Conservation (phyloP, 768 basidiomycete species). For the Trametes cinnabarina region DNA sequence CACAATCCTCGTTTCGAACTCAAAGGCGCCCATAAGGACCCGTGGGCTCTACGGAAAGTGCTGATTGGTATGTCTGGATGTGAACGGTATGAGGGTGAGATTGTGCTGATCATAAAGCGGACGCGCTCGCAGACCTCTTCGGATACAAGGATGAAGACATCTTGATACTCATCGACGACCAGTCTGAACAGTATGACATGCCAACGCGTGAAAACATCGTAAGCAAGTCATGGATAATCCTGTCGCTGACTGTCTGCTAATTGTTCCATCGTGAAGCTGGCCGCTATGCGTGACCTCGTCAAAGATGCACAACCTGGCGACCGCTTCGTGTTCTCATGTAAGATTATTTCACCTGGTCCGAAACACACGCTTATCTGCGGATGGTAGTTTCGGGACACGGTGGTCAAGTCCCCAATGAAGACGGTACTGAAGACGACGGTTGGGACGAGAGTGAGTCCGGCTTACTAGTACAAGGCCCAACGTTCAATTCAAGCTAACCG, state of each 20-base stretch:
- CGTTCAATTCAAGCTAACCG: too few relatives aligned
- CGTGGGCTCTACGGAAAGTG: conserved; percentile 33
- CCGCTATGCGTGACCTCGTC: conserved; percentile 44
- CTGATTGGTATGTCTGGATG: conserved; percentile 33
- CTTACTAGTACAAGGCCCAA: too few relatives aligned
- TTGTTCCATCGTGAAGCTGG: conserved; percentile 32
- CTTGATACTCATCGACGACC: conserved; percentile 42
- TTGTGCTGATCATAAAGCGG: too few relatives aligned
- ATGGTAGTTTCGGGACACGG: conserved; percentile 50
- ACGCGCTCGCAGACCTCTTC: conserved; percentile 41
- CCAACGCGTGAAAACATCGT: conserved; percentile 50
- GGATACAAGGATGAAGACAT: conserved; percentile 40
- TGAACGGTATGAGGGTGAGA: too few relatives aligned
- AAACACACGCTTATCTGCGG: too few relatives aligned
- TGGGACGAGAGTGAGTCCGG: conserved; percentile 54
- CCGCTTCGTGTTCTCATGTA: conserved; percentile 59
- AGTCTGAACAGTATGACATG: conserved; percentile 30
- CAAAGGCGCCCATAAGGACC: conserved; percentile 41
- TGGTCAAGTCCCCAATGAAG: conserved; percentile 40
- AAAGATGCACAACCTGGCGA: conserved; percentile 45
- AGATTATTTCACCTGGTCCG: conserved; percentile 6
- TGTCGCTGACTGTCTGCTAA: neutral
- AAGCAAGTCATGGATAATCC: conserved; percentile 14
- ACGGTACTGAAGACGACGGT: conserved; percentile 49
- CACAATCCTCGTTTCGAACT: conserved; percentile 15